Conservation (phyloP, 202 grass and related monocot species). For the Zizania palustris region DNA sequence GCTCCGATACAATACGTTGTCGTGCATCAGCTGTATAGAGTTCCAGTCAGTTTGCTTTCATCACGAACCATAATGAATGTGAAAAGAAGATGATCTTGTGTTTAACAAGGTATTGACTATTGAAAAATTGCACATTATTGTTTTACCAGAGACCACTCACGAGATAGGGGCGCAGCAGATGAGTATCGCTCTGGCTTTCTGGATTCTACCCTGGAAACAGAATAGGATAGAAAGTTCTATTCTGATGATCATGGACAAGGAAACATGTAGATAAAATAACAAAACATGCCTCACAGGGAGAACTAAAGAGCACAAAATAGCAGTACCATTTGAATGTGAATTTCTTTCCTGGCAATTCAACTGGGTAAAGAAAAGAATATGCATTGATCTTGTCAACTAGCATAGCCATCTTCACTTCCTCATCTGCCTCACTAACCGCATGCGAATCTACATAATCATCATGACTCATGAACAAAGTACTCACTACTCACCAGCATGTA, state of each 20-base stretch:
- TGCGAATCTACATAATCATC: conserved; percentile 54
- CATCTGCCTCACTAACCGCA: conserved; percentile 54
- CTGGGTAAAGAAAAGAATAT: conserved; percentile 81
- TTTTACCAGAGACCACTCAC: conserved; percentile 63
- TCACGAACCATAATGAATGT: neutral
- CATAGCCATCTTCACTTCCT: conserved; percentile 72
- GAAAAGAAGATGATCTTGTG: conserved; percentile 2
- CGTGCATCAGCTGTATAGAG: conserved; percentile 88
- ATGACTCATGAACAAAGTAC: conserved; percentile 27
- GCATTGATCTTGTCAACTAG: conserved; percentile 77
- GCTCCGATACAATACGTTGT: conserved; percentile 92
- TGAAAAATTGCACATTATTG: conserved; percentile 12
- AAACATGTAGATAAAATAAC: conserved; percentile 14
- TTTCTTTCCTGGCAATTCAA: conserved; percentile 66
- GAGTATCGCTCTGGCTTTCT: conserved; percentile 96
- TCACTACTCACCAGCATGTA: neutral
- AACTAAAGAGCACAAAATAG: conserved; percentile 10
- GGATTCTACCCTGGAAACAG: conserved; percentile 76
- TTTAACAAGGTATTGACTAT: conserved; percentile 30
- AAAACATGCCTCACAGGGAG: conserved; percentile 12
- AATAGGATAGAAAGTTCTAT: conserved; percentile 34
- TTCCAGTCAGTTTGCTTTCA: conserved; percentile 43
- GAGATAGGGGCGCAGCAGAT: conserved; percentile 85
- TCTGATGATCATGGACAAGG: conserved; percentile 7
- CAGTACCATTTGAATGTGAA: conserved; percentile 79